A percentile compares a stretch with the other conserved stretches of the same genome.
Conservation (phyloP, 202 grass and related monocot genomes). For the Zizania palustris region DNA sequence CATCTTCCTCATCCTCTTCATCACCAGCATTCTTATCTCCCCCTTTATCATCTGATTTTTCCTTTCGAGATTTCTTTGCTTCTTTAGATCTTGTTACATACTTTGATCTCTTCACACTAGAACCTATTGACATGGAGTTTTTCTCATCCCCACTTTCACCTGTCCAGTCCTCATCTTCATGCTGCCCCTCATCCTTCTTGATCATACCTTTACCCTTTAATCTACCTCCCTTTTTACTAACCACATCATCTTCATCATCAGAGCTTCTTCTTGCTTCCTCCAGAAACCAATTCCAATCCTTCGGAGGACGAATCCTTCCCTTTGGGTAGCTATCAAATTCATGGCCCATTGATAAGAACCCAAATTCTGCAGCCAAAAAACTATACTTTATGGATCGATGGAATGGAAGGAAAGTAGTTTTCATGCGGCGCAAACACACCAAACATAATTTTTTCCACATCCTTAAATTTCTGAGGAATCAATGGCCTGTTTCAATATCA, state of each 20-base stretch:
- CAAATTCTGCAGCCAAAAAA: constrained; percentile 66
- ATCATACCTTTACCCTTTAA: constrained; percentile 25
- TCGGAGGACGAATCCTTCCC: constrained; percentile 54
- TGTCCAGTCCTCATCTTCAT: constrained; percentile 68
- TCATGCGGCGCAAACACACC: neutral
- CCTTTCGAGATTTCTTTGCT: constrained; percentile 39
- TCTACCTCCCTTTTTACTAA: constrained; percentile 15
- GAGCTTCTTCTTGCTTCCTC: constrained; percentile 45
- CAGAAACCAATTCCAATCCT: constrained; percentile 82
- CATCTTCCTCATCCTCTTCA: constrained; percentile 36
- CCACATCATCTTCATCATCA: constrained; percentile 46
- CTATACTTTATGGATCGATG: constrained; percentile 1
- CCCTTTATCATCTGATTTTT: constrained; percentile 16
- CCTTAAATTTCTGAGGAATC: neutral
- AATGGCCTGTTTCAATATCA: neutral
- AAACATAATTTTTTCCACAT: neutral
- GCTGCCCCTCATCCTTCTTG: constrained; percentile 41
- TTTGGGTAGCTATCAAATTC: constrained; percentile 75
- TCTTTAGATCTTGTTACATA: constrained; percentile 67
- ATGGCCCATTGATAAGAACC: constrained; percentile 69
- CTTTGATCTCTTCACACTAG: constrained; percentile 50
- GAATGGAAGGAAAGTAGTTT: neutral
- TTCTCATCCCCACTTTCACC: constrained; percentile 56
- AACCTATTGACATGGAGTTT: constrained; percentile 27
- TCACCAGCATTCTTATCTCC: neutral